Conservation (phyloP, 129 eudicot genomes). For the Lonicera japonica region DNA sequence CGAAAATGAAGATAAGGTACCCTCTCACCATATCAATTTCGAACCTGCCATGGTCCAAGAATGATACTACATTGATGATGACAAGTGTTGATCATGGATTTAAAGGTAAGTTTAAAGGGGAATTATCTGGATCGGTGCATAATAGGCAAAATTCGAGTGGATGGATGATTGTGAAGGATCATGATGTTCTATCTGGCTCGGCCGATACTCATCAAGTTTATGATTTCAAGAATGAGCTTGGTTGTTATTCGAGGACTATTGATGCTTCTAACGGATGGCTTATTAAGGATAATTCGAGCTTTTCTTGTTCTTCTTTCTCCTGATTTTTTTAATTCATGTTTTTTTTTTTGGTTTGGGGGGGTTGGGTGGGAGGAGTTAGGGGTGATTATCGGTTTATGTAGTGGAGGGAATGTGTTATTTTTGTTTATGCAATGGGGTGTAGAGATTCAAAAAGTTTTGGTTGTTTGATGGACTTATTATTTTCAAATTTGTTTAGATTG, state of each 20-base stretch:
- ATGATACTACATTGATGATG: constrained; percentile 40
- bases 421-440: not conserved
- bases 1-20: constrained; percentile 25
- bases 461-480: no score
- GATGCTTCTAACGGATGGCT: constrained; percentile 43
- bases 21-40: constrained; percentile 33
- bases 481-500: no score
- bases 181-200: constrained; percentile 57
- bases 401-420: not conserved
- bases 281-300: constrained; percentile 23
- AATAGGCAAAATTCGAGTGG: constrained; percentile 55
- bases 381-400: not conserved
- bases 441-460: no score
- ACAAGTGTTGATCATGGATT: constrained; percentile 38
- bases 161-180: constrained; percentile 68
- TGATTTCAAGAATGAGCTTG: constrained; percentile 25
- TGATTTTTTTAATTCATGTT: not conserved
- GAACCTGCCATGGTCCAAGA: constrained; percentile 28
- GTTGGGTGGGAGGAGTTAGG: no score
- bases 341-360: not conserved
- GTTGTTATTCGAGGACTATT: constrained; percentile 54
- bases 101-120: constrained; percentile 30
- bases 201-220: constrained; percentile 43
- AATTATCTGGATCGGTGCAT: constrained; percentile 11
- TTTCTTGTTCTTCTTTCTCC: constrained; percentile 26